These are phyloP conservation scores for Boletus fagicola DNA, from an alignment of 768 basidiomycete species.

Conservation along the genomic window DNA sequence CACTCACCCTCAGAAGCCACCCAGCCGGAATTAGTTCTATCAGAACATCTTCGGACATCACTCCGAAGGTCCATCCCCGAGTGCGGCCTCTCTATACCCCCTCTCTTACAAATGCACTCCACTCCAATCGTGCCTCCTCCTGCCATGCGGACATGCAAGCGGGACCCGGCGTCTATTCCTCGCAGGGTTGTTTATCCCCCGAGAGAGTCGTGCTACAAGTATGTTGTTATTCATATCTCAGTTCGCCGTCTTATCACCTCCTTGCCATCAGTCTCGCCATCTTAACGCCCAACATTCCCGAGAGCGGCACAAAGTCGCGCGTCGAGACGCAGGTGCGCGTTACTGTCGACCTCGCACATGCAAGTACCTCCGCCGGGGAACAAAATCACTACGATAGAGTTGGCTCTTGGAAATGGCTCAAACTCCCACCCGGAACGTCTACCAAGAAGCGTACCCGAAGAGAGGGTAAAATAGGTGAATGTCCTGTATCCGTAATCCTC, in stretches of 20 bases:
- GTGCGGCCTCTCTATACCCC: constrained; percentile 33
- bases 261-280: constrained; percentile 62
- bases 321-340: constrained; percentile 95
- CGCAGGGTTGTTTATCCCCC: constrained; percentile 68
- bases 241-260: constrained; percentile 17
- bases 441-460: constrained; percentile 84
- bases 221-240: constrained; percentile 26
- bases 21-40: constrained; percentile 33
- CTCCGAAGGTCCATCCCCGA: constrained; percentile 28
- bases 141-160: constrained; percentile 54
- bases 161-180: constrained; percentile 46
- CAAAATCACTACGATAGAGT: constrained; percentile 71
- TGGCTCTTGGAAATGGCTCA: constrained; percentile 89
- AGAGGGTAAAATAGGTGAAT: constrained; percentile 73
- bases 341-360: constrained; percentile 72
- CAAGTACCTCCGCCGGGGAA: constrained; percentile 57
- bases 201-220: constrained; percentile 78
- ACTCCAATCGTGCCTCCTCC: constrained; percentile 71
- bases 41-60: constrained; percentile 34
- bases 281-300: constrained; percentile 80
- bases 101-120: constrained; percentile 42
- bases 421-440: constrained; percentile 74
- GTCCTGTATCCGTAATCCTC: constrained; percentile 14
- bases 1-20: constrained; percentile 29
- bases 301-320: constrained; percentile 81